These are phyloP conservation scores for Kwoniella dendrophila DNA, from an alignment of 768 basidiomycete species.

Conservation along the genomic window DNA sequence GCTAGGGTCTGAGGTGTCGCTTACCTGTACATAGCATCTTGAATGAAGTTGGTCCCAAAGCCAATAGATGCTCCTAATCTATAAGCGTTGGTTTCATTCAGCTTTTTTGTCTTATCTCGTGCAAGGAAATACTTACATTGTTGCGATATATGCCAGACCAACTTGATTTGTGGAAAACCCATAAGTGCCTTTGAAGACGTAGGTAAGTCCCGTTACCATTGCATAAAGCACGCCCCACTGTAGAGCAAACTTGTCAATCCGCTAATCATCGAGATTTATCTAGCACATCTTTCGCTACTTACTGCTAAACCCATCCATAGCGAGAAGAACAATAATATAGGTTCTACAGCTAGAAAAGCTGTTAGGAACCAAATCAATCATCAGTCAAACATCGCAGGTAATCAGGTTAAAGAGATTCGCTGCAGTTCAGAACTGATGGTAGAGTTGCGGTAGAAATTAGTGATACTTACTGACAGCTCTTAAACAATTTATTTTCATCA, in stretches of 20 bases:
- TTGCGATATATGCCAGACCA: conserved; percentile 65
- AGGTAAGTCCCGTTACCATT: conserved; percentile 61
- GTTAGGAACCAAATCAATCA: background rate
- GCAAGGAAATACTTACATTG: conserved; percentile 53
- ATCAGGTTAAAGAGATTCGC: background rate
- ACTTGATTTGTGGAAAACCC: conserved; percentile 65
- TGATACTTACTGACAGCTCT: conserved; percentile 67
- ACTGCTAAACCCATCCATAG: conserved; percentile 60
- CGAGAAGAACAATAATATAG: conserved; percentile 68
- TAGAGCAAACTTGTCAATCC: background rate
- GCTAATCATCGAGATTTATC: background rate
- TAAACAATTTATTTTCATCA: conserved; percentile 72
- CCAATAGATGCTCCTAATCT: conserved; percentile 35
- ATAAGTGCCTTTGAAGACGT: conserved; percentile 65
- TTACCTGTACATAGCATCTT: conserved; percentile 47
- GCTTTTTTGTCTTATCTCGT: background rate
- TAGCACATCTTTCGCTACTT: conserved; percentile 11
- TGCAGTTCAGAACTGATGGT: background rate
- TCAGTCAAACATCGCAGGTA: too few relatives aligned
- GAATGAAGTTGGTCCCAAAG: conserved; percentile 39
- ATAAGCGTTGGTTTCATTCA: background rate
- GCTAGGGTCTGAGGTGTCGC: background rate
- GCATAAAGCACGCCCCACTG: conserved; percentile 74
- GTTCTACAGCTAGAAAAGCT: conserved; percentile 73
- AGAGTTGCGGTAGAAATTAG: conserved; percentile 26